Percentiles rank a stretch among this genome's conserved stretches.
These are phyloP conservation scores for Candida caryicola DNA, from an alignment of 805 yeast species.

Conservation along the genomic window DNA sequence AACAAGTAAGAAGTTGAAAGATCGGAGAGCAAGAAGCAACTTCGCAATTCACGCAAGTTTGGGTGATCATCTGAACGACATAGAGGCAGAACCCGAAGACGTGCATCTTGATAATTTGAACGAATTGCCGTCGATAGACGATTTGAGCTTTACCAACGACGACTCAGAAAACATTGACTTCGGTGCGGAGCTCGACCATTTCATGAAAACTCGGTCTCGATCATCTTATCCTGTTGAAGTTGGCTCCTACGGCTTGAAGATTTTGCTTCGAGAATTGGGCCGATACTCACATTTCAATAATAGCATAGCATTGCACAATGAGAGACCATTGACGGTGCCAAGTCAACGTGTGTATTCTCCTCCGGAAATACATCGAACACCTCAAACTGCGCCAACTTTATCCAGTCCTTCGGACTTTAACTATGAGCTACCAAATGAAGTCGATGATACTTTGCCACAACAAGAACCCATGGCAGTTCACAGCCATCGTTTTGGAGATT, in stretches of 20 bases:
- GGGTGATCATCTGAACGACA: neutral
- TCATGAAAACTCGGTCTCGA: constrained; percentile 4
- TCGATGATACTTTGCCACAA: too few relatives aligned
- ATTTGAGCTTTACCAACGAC: constrained; percentile 7
- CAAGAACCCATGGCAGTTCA: too few relatives aligned
- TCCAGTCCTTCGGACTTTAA: too few relatives aligned
- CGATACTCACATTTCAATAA: constrained; percentile 19
- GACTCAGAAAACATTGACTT: constrained; percentile 3
- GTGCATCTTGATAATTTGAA: constrained; percentile 20
- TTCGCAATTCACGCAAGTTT: constrained; percentile 9
- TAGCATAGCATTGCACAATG: constrained; percentile 9
- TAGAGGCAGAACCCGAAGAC: constrained; percentile 11
- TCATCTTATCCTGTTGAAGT: constrained; percentile 5
- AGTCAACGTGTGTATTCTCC: too few relatives aligned
- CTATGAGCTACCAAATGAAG: too few relatives aligned
- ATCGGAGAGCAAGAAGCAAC: constrained; percentile 23
- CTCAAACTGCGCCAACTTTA: neutral
- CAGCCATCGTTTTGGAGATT: too few relatives aligned
- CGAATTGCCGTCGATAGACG: constrained; percentile 29
- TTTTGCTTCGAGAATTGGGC: constrained; percentile 31
- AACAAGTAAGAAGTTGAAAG: constrained; percentile 13
- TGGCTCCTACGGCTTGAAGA: constrained; percentile 33
- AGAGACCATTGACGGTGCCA: constrained; percentile 14
- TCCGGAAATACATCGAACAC: too few relatives aligned
- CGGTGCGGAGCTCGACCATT: constrained; percentile 6